Evolutionary conservation across 139 green algal genomes (phyloP).

Genomic region (Mesotaenium endlicherianum): DNA sequence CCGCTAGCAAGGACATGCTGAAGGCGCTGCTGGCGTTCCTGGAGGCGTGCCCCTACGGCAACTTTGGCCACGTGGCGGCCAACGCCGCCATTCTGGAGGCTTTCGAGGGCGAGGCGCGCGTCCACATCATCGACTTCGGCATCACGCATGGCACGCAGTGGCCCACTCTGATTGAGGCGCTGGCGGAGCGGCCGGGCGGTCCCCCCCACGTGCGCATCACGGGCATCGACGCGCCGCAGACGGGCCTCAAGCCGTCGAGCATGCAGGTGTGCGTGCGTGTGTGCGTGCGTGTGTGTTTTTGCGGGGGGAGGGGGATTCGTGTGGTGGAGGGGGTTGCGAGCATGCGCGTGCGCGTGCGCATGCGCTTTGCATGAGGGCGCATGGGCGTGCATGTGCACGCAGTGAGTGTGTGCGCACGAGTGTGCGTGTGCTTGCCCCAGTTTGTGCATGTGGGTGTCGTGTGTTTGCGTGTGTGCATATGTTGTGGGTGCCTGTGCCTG

Average conservation of each 20-base stretch:
- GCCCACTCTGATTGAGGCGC: slow-evolving; percentile 14
- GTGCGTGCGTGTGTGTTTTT: no score
- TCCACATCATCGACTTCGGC: slow-evolving; percentile 22
- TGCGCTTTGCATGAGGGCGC: background rate
- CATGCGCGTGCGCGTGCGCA: background rate
- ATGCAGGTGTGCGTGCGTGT: no score
- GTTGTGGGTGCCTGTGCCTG: no score
- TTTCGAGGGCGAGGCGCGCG: background rate
- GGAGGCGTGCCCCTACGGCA: background rate
- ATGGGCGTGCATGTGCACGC: no score
- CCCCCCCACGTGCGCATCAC: slow-evolving; percentile 13
- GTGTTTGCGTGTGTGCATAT: no score
- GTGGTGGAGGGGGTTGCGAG: background rate
- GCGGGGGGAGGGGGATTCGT: background rate
- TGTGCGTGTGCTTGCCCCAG: no score
- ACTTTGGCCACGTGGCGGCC: slow-evolving; percentile 10
- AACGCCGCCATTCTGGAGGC: slow-evolving; percentile 11
- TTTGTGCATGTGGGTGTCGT: no score
- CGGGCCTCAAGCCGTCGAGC: background rate
- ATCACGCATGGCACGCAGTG: slow-evolving; percentile 29
- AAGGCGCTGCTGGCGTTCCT: background rate
- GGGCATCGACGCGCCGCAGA: background rate
- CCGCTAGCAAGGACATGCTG: slow-evolving; percentile 4
- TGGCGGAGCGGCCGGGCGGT: background rate
- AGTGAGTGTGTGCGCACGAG: no score